Evolutionary conservation across 768 basidiomycete genomes (phyloP).

Genomic region (Mycena vulgaris): DNA sequence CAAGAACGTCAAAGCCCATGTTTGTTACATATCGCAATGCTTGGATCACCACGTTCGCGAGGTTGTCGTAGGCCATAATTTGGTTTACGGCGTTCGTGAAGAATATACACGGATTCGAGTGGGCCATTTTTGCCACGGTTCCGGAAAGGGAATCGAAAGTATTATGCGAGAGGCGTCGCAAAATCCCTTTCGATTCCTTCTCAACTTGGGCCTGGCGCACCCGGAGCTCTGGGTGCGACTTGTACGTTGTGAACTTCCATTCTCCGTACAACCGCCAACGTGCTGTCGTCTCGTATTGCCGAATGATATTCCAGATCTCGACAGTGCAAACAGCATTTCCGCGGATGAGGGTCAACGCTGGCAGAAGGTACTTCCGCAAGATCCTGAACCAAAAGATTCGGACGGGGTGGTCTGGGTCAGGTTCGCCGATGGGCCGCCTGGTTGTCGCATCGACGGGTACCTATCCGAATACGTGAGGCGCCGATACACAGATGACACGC

Average conservation of each 20-base stretch:
- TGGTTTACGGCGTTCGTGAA: constrained; percentile 93
- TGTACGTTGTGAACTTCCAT: constrained; percentile 86
- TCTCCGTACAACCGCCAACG: constrained; percentile 97
- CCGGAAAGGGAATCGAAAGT: constrained; percentile 90
- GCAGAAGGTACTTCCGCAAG: constrained; percentile 85
- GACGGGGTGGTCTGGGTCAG: constrained; percentile 71
- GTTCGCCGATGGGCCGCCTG: constrained; percentile 69
- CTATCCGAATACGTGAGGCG: constrained; percentile 44
- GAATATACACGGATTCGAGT: constrained; percentile 94
- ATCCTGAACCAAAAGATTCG: constrained; percentile 90
- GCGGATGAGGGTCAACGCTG: constrained; percentile 87
- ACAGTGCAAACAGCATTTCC: constrained; percentile 92
- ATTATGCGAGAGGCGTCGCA: constrained; percentile 88
- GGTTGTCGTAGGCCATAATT: constrained; percentile 96
- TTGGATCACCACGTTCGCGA: constrained; percentile 91
- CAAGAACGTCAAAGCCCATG: constrained; percentile 95
- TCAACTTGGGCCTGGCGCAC: constrained; percentile 89
- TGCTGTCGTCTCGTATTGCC: constrained; percentile 80
- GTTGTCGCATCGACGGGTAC: constrained; percentile 70
- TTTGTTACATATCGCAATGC: constrained; percentile 90
- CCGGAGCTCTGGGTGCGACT: constrained; percentile 83
- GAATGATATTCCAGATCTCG: constrained; percentile 93
- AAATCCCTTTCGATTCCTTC: constrained; percentile 88
- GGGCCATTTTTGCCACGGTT: constrained; percentile 92
- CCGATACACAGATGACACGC: background rate